Evolutionary conservation across 306 rosid species (phyloP).

Genomic region (Ceratonia siliqua): DNA sequence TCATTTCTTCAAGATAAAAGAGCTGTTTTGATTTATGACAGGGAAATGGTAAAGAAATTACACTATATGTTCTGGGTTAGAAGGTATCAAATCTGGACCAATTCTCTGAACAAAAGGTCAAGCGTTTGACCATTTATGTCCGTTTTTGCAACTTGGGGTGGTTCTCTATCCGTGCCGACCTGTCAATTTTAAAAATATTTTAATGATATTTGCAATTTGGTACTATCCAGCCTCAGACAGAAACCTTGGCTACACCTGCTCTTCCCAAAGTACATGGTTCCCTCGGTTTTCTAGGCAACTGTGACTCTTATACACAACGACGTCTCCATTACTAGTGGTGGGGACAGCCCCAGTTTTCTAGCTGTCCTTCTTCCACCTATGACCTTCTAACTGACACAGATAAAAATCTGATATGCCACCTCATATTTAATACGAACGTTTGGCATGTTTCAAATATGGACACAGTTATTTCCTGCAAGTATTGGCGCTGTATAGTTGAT

Average conservation of each 20-base stretch:
- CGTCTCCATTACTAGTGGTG: constrained; percentile 45
- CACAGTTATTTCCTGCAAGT: no score
- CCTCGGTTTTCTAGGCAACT: not conserved
- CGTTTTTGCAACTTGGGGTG: not conserved
- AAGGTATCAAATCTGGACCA: no score
- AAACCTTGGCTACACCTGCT: constrained; percentile 6
- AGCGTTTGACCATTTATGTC: not conserved
- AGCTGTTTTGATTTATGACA: no score
- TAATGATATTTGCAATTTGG: constrained; percentile 20
- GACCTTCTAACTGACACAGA: no score
- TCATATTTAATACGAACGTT: no score
- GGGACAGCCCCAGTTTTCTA: constrained; percentile 31
- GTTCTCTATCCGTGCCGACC: not conserved
- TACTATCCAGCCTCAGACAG: not conserved
- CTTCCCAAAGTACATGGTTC: constrained; percentile 6
- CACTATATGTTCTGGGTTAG: not conserved
- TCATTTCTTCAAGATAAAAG: no score
- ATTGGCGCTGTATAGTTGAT: no score
- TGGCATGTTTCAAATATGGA: no score
- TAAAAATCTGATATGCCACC: no score
- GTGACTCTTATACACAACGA: constrained; percentile 23
- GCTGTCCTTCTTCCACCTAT: constrained; percentile 31
- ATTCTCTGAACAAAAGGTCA: not conserved
- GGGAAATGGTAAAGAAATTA: not conserved
- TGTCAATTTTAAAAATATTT: not conserved